Base-by-base conservation (phyloP, 2,329 filamentous ascomycete species). In the Simplicillium aogashimaense region DNA sequence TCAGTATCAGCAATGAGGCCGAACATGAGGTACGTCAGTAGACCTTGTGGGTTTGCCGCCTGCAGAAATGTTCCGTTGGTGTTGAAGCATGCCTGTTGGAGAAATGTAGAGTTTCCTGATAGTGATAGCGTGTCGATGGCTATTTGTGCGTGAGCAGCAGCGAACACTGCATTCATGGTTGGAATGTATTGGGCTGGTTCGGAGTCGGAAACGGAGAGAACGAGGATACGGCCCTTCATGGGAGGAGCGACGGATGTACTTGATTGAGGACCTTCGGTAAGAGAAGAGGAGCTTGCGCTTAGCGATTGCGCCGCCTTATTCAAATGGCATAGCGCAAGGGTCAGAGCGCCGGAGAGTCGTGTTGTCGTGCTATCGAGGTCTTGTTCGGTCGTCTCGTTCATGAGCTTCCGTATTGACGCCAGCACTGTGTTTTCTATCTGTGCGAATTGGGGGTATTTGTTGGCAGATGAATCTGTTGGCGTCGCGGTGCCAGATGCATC, bases 91-190 rank as follows among this genome's bases (percentile, higher is more conserved):
- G 92, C 92, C 64, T 98, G 92, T 57, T 98, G 90, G 37, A 98
- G 70, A 59, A 98, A 94, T 10, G 94, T 89, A 1, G 90, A 86
- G 50, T 87, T 78, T 16, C 86, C 87, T 33, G 83, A 79, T 11
- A 98, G 71, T 49, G 94, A 84, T 45, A 94, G 75, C 29, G 95
- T 90, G 59, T 98, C 92, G 53, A 98, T 88, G 17, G 89, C 86
- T 47, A 98, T 87, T 51, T 78, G 78, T 41, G 88, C 75, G 47
- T 90, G 81, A 54, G 94, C 86, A 43, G 90, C 92, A 3, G 92
- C 92, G 62, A 98, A 98, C 45, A 97, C 94, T 52, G 83, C 78
- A 65, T 98, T 98, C 92, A 98, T 98, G 50, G 94, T 92, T 1
- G 90, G 84, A 41, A 98, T 98, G 66, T 98, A 98, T 61, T 97